Evolutionary conservation across 1,139 yeast species (phyloP).

Genomic region (Zhuliangozyma parablackwelliae): DNA sequence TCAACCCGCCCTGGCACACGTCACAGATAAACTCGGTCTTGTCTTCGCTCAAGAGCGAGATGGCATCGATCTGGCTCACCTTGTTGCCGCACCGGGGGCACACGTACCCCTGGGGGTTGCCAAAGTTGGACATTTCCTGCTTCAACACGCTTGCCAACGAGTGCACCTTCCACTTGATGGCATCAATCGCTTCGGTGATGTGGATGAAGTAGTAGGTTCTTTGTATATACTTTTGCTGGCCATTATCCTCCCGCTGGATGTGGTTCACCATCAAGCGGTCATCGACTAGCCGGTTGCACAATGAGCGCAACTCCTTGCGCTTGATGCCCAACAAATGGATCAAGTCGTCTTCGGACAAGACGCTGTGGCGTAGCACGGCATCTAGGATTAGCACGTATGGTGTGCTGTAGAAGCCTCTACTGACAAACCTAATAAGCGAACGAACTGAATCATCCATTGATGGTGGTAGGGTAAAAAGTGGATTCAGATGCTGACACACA

Average conservation of each 20-base stretch:
- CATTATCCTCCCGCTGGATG: slow-evolving; percentile 78
- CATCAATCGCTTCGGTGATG: slow-evolving; percentile 88
- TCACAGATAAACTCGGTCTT: slow-evolving; percentile 80
- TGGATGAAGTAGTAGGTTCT: slow-evolving; percentile 85
- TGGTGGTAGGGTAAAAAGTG: not conserved
- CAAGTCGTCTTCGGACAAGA: slow-evolving; percentile 90
- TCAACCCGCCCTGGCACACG: slow-evolving; percentile 68
- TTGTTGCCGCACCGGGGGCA: slow-evolving; percentile 84
- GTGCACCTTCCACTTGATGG: slow-evolving; percentile 95
- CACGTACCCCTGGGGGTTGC: slow-evolving; percentile 90
- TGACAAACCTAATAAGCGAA: slow-evolving; percentile 53
- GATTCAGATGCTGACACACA: not conserved
- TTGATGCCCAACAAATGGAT: slow-evolving; percentile 76
- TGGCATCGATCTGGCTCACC: slow-evolving; percentile 83
- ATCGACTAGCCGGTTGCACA: slow-evolving; percentile 77
- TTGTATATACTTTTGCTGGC: slow-evolving; percentile 61
- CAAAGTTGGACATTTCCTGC: slow-evolving; percentile 74
- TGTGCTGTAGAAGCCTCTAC: slow-evolving; percentile 81
- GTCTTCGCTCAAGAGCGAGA: slow-evolving; percentile 74
- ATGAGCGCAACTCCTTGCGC: slow-evolving; percentile 78
- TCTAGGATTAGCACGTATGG: slow-evolving; percentile 83
- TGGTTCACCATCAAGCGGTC: slow-evolving; percentile 69
- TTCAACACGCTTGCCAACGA: slow-evolving; percentile 73
- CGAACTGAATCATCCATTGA: slow-evolving; percentile 42
- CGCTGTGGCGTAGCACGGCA: slow-evolving; percentile 86